These are phyloP conservation scores for Corallochytrium limacisporum DNA, from an alignment of 78 protist species.

Conservation along the genomic window DNA sequence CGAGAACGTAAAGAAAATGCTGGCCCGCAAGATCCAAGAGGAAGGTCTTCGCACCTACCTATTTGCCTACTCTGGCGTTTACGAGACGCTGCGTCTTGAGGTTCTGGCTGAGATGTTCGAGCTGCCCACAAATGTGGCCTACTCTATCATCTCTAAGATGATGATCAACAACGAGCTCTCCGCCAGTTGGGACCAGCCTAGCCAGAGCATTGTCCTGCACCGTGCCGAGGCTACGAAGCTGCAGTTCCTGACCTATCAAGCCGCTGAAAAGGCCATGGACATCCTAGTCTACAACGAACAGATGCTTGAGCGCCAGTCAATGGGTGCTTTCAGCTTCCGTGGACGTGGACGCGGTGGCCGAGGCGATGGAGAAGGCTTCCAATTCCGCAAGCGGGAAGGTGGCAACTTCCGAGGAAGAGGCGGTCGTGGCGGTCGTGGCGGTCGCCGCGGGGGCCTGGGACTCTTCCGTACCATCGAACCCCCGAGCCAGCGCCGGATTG, in stretches of 20 bases:
- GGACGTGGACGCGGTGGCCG: background rate
- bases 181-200: slow-evolving; percentile 65
- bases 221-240: slow-evolving; percentile 51
- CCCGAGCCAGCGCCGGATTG: no score
- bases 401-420: background rate
- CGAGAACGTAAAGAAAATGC: slow-evolving; percentile 31
- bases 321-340: background rate
- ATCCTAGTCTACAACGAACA: slow-evolving; percentile 19
- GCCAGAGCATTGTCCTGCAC: slow-evolving; percentile 50
- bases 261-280: slow-evolving; percentile 41
- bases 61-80: slow-evolving; percentile 34
- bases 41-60: slow-evolving; percentile 64
- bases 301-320: background rate
- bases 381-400: background rate
- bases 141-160: slow-evolving; percentile 56
- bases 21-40: slow-evolving; percentile 43
- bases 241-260: slow-evolving; percentile 50
- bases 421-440: background rate
- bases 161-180: slow-evolving; percentile 55
- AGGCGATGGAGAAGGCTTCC: background rate
- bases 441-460: background rate
- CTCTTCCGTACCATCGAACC: no score
- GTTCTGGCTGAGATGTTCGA: slow-evolving; percentile 42
- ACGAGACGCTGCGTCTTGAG: slow-evolving; percentile 38
- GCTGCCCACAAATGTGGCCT: slow-evolving; percentile 7